Evolutionary conservation across 345 rosid species (phyloP).

Genomic region (Carallia pectinifolia): DNA sequence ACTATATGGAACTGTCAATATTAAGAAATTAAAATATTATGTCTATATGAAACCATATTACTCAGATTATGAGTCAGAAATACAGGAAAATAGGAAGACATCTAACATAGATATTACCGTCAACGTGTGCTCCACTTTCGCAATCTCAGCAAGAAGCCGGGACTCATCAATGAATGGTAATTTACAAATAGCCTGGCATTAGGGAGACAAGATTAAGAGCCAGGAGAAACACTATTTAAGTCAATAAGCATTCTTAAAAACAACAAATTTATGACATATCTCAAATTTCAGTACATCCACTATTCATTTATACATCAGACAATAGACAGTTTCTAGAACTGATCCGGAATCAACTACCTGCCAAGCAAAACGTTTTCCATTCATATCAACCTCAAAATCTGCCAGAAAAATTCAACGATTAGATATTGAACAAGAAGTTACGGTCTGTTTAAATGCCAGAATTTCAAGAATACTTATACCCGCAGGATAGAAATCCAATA

Average conservation of each 20-base stretch:
- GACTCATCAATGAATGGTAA: conserved; percentile 38
- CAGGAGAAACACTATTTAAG: not conserved
- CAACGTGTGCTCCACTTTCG: conserved; percentile 29
- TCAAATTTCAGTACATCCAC: too few relatives aligned
- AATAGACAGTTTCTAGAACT: not conserved
- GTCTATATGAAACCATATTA: too few relatives aligned
- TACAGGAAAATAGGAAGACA: not conserved
- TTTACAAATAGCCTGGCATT: conserved; percentile 26
- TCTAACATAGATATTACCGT: conserved; percentile 20
- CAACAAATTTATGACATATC: too few relatives aligned
- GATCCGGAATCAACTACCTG: conserved; percentile 24
- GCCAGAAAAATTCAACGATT: conserved; percentile 14
- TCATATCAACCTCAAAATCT: conserved; percentile 36
- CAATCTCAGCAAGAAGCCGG: conserved; percentile 31
- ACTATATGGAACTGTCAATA: not conserved
- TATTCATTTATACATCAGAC: not conserved
- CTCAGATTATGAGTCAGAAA: too few relatives aligned
- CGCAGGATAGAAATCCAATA: conserved; percentile 31
- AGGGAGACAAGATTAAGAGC: not conserved
- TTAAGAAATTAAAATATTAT: too few relatives aligned
- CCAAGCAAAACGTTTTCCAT: conserved; percentile 30
- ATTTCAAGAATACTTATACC: conserved; percentile 14
- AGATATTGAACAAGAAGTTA: not conserved
- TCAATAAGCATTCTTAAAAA: not conserved
- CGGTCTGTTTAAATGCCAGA: not conserved